A percentile compares a stretch with the other conserved stretches of the same genome.
phyloP scores from a whole-genome alignment of 441 rosid genomes.

The Eugenia klotzschiana region DNA sequence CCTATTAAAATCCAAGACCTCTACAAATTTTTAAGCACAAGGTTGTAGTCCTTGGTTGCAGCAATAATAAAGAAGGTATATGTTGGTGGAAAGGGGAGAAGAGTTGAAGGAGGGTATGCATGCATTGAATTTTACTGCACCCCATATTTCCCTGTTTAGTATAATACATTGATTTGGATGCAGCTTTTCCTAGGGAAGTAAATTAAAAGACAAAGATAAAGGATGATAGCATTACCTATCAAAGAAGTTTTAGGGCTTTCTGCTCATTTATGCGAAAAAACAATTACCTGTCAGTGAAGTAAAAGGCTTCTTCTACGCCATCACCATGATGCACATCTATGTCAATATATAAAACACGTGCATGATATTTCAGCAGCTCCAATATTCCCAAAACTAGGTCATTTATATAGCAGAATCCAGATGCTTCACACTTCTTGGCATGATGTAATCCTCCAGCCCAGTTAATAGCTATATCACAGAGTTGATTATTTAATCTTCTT shows the following conservation, averaged over 20 bases:
- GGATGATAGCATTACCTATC: background rate
- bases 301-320: slow-evolving; percentile 99
- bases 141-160: background rate
- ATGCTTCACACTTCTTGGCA: slow-evolving; percentile 94
- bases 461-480: slow-evolving; percentile 91
- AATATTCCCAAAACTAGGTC: slow-evolving; percentile 89
- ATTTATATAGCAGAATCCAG: slow-evolving; percentile 95
- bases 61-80: background rate
- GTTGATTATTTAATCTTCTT: slow-evolving; percentile 72
- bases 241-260: background rate
- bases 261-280: background rate
- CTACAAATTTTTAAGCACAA: background rate
- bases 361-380: slow-evolving; percentile 82
- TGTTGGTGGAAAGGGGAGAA: background rate
- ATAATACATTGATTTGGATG: background rate
- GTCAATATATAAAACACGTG: slow-evolving; percentile 82
- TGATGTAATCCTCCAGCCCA: slow-evolving; percentile 99
- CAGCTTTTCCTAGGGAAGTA: background rate
- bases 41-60: background rate
- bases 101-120: background rate
- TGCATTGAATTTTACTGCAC: background rate
- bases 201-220: background rate
- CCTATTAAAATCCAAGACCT: background rate
- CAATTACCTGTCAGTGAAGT: slow-evolving; percentile 80
- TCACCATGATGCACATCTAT: slow-evolving; percentile 99